Base-by-base conservation (phyloP, 2,329 filamentous ascomycete genomes). In the Penicillium expansum region DNA sequence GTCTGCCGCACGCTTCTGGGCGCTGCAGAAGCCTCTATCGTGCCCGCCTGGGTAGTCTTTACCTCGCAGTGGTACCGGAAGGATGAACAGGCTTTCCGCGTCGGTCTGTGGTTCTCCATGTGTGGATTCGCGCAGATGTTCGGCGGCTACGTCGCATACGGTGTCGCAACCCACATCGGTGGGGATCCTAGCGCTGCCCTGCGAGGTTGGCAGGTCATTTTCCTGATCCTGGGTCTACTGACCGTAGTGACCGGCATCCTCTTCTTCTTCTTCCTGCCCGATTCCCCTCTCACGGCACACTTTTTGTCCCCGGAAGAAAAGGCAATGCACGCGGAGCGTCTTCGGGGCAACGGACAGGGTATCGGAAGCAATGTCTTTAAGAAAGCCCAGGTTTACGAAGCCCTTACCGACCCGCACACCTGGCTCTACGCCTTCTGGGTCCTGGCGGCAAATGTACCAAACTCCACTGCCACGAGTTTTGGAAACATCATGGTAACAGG, bases 1-100 rank as follows among this genome's bases (percentile, higher is more conserved):
- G 74, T 75, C 9, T 75, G 82, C 35, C 77, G 82, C 11, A 79
- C 80, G 30, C 72, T 84, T 18, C 76, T 82, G 5, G 82, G 81
- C 8, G 71, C 79, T n/a, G 76, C 77, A 1, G 82, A 84, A 66
- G 80, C 81, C 0, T 66, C 70, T 0, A 68, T 71, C 52, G 63
- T 74, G 1, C 63, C 63, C 5, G 62, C 56, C 9, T 65, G 62
- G 58, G 64, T 76, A 4, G 66, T 76, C 18, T 71, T 65, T 38
- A 62, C 61, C 18, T 66, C 62, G 9, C 74, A 71, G 65, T 75
- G 72, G 63, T 65, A 65, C 57, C 69, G 62, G 18, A 65, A 65
- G 8, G 60, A 69, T 22, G 71, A 75, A 52, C 71, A 74, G 55
- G 69, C 70, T 0, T 64, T 67, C 18, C 67, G 71, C 0, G 66